phyloP scores from a whole-genome alignment of 345 rosid genomes.

The Psidium guajava region DNA sequence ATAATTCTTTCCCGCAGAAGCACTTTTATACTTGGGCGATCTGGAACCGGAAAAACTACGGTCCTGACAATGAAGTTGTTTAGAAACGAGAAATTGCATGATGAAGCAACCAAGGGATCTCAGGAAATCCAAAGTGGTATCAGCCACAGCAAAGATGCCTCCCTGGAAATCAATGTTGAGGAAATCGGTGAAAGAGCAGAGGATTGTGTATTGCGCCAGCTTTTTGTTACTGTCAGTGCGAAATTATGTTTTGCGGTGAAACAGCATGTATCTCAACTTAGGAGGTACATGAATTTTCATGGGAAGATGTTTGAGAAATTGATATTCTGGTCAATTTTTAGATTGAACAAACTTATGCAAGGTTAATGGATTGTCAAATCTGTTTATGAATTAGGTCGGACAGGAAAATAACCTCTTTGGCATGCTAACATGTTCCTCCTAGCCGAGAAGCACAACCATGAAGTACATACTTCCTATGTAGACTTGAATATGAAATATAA shows the following conservation, averaged over 20 bases:
- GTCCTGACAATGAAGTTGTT: constrained; percentile 36
- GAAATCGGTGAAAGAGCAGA: not conserved
- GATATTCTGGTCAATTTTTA: not conserved
- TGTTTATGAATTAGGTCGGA: not conserved
- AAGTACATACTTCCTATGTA: not conserved
- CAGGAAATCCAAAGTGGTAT: not conserved
- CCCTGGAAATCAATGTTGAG: not conserved
- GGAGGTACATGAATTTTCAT: constrained; percentile 17
- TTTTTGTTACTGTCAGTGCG: constrained; percentile 43
- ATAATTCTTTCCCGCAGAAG: constrained; percentile 26
- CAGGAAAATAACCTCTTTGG: not conserved
- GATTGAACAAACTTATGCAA: not conserved
- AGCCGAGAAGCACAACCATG: not conserved
- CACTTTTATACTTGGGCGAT: constrained; percentile 38
- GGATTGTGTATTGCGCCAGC: constrained; percentile 17
- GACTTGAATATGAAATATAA: not conserved
- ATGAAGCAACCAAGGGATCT: constrained; percentile 11
- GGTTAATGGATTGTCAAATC: not conserved
- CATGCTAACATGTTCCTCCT: not conserved
- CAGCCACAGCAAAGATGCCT: not conserved
- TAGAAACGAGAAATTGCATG: constrained; percentile 19
- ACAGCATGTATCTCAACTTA: constrained; percentile 27
- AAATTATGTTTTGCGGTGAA: constrained; percentile 37
- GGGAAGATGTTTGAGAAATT: not conserved
- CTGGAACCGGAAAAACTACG: constrained; percentile 59